phyloP scores from a whole-genome alignment of 352 stramenopile species.

The Phytophthora agathidicida region DNA sequence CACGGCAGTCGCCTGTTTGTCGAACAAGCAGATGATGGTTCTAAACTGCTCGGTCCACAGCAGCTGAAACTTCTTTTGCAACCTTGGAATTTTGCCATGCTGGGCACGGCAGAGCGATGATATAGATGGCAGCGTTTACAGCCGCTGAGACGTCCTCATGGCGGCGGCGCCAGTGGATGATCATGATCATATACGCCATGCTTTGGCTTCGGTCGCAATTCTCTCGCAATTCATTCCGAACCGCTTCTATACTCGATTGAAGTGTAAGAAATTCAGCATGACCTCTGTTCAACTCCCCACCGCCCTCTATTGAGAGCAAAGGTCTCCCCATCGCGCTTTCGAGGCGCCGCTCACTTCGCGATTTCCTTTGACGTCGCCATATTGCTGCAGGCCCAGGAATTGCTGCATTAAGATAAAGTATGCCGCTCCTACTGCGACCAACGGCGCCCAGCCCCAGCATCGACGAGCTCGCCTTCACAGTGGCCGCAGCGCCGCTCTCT shows the following conservation, averaged over 20 bases:
- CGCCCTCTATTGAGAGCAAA: conserved; percentile 3
- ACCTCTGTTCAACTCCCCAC: conserved; percentile 18
- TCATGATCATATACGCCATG: too few species aligned
- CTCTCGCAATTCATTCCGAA: too few species aligned
- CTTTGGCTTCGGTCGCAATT: conserved; percentile 1
- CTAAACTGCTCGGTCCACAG: conserved; percentile 2
- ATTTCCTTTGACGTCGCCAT: conserved; percentile 28
- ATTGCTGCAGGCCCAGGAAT: too few species aligned
- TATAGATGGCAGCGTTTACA: conserved; percentile 2
- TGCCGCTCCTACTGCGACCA: conserved; percentile 75
- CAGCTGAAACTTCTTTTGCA: conserved; percentile 18
- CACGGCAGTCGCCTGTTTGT: conserved; percentile 15
- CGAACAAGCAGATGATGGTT: conserved; percentile 24
- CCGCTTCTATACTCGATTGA: conserved; percentile 15
- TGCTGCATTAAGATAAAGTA: too few species aligned
- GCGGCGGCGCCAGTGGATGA: background rate
- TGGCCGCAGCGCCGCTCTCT: conserved; percentile 39
- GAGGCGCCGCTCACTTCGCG: conserved; percentile 19
- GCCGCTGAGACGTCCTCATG: background rate
- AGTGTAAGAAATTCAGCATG: conserved; percentile 10
- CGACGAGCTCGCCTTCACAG: conserved; percentile 68
- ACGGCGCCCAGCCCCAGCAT: conserved; percentile 73
- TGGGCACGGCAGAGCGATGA: background rate
- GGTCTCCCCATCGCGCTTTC: conserved; percentile 9
- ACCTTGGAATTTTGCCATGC: conserved; percentile 7